phyloP scores from a whole-genome alignment of 1,284 basidiomycete genomes.

The Microbotryomycetes sp. region DNA sequence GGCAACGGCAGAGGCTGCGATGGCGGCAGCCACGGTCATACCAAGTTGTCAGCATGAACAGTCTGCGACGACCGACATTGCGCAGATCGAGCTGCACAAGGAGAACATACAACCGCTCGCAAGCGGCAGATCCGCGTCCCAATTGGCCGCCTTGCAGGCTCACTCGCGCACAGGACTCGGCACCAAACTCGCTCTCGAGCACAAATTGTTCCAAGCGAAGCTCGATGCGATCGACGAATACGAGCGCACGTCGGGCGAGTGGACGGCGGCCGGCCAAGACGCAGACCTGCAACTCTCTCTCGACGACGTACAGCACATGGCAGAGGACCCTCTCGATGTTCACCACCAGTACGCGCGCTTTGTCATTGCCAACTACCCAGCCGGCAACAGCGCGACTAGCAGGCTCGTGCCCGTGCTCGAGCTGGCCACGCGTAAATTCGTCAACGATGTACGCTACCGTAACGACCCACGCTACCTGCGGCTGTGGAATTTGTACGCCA shows the following conservation, averaged over 20 bases:
- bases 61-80: constrained; percentile 23
- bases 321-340: constrained; percentile 45
- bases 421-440: constrained; percentile 66
- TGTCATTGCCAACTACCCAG: constrained; percentile 30
- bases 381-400: constrained; percentile 52
- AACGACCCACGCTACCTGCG: constrained; percentile 82
- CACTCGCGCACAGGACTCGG: constrained; percentile 42
- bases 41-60: too few species aligned
- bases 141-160: constrained; percentile 46
- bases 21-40: background rate
- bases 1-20: background rate
- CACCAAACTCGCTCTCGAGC: constrained; percentile 42
- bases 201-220: constrained; percentile 41
- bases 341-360: constrained; percentile 39
- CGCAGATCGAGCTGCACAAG: constrained; percentile 49
- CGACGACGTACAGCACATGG: constrained; percentile 33
- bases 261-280: background rate
- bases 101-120: constrained; percentile 54
- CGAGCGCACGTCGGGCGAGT: constrained; percentile 15
- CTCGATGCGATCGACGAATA: constrained; percentile 42
- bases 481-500: constrained; percentile 76
- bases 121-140: constrained; percentile 50
- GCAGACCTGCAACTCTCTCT: constrained; percentile 30
- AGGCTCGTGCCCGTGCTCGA: constrained; percentile 64
- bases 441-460: constrained; percentile 68